phyloP scores from a whole-genome alignment of 2,329 filamentous ascomycete species.

The Hortaea sp. region DNA sequence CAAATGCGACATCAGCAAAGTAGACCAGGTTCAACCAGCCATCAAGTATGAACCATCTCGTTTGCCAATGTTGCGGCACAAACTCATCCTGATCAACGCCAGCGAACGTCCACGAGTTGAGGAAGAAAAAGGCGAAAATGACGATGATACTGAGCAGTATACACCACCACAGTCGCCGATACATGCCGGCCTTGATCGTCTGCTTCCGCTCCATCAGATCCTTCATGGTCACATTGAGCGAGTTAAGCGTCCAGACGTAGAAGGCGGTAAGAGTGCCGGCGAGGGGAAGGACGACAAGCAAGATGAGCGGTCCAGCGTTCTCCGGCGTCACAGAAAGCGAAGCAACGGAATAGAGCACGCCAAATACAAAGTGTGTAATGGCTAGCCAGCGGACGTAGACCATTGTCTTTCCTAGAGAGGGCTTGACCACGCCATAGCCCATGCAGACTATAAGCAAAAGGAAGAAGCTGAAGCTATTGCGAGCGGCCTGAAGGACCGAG shows the following conservation, averaged over 20 bases:
- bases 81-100: conserved; percentile 77
- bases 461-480: conserved; percentile 98
- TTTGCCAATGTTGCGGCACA: conserved; percentile 94
- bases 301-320: conserved; percentile 75
- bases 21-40: conserved; percentile 97
- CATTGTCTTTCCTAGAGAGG: conserved; percentile 85
- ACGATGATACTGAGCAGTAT: conserved; percentile 86
- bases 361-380: conserved; percentile 87
- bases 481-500: conserved; percentile 82
- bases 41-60: conserved; percentile 91
- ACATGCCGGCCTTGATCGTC: conserved; percentile 88
- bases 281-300: conserved; percentile 86
- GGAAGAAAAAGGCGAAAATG: conserved; percentile 97
- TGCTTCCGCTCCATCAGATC: conserved; percentile 93
- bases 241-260: conserved; percentile 98
- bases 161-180: conserved; percentile 97
- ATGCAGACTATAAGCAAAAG: conserved; percentile 95
- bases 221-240: conserved; percentile 87
- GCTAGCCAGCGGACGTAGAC: conserved; percentile 84
- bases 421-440: conserved; percentile 97
- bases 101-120: conserved; percentile 93
- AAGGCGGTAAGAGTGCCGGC: conserved; percentile 90
- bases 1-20: conserved; percentile 81
- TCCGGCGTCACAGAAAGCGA: conserved; percentile 85
- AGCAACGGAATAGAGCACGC: conserved; percentile 82